A percentile compares a stretch with the other conserved stretches of the same genome.
phyloP scores from a whole-genome alignment of 805 yeast species.

The Zygosaccharomyces gambellarensis region DNA sequence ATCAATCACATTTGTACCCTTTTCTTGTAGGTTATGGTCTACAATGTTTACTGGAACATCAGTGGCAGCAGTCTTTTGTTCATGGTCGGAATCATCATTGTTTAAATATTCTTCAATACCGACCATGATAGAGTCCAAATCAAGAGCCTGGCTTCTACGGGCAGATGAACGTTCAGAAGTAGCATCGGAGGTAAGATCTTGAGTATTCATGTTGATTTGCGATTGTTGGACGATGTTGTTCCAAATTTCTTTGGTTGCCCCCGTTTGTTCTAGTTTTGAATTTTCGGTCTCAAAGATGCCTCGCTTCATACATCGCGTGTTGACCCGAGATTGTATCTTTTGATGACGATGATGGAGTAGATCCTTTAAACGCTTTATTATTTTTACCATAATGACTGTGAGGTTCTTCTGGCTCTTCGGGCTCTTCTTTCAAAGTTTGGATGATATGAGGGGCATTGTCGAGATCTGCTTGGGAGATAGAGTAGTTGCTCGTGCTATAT shows the following conservation, averaged over 20 bases:
- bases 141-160: slow-evolving; percentile 8
- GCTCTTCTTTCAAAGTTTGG: slow-evolving; percentile 19
- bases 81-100: slow-evolving; percentile 8
- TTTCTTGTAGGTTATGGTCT: slow-evolving; percentile 1
- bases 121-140: slow-evolving; percentile 23
- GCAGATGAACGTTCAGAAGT: slow-evolving; percentile 5
- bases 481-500: slow-evolving; percentile 27
- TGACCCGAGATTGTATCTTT: slow-evolving; percentile 6
- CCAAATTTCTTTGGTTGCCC: neutral
- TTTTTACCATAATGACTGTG: neutral
- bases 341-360: neutral
- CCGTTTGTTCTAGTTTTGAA: slow-evolving; percentile 17
- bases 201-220: slow-evolving; percentile 54
- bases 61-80: neutral
- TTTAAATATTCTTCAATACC: slow-evolving; percentile 27
- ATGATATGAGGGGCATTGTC: slow-evolving; percentile 28
- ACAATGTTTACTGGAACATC: slow-evolving; percentile 12
- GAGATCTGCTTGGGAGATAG: slow-evolving; percentile 28
- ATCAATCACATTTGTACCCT: neutral
- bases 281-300: slow-evolving; percentile 21
- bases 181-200: slow-evolving; percentile 44
- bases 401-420: slow-evolving; percentile 22
- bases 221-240: slow-evolving; percentile 20
- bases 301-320: slow-evolving; percentile 14
- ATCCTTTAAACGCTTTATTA: neutral